A percentile compares a stretch with the other conserved stretches of the same genome.
These are phyloP conservation scores for Cadophora sp. DNA, from an alignment of 2,329 filamentous ascomycete genomes.

Conservation along the genomic window DNA sequence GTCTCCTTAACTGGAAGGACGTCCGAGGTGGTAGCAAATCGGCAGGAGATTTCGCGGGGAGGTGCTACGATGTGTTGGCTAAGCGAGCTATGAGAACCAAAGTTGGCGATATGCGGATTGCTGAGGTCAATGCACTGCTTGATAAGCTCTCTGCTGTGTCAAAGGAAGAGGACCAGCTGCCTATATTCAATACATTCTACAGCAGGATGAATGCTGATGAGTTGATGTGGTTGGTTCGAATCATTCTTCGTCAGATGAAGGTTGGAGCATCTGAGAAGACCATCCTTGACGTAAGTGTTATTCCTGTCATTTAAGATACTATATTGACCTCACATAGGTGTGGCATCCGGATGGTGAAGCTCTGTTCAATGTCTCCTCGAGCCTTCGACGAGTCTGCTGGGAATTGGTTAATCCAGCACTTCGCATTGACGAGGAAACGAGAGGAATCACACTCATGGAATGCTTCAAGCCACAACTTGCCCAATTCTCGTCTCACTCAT, in stretches of 20 bases:
- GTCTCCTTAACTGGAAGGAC: constrained; percentile 90
- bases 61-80: constrained; percentile 85
- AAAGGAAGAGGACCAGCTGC: constrained; percentile 83
- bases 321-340: constrained; percentile 59
- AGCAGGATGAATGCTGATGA: constrained; percentile 91
- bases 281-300: constrained; percentile 64
- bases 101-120: constrained; percentile 82
- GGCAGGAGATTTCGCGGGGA: constrained; percentile 90
- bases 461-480: constrained; percentile 97
- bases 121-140: constrained; percentile 85
- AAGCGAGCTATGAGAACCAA: constrained; percentile 80
- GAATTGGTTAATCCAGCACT: constrained; percentile 79
- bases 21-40: constrained; percentile 66
- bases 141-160: constrained; percentile 78
- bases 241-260: constrained; percentile 82
- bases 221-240: constrained; percentile 91
- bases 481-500: constrained; percentile 84
- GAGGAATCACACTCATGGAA: constrained; percentile 83
- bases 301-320: not conserved
- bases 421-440: constrained; percentile 76
- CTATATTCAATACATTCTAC: constrained; percentile 85
- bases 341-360: constrained; percentile 82
- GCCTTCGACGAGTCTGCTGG: constrained; percentile 91
- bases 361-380: constrained; percentile 90
- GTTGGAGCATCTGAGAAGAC: constrained; percentile 86